Base-by-base conservation (phyloP, 2,329 filamentous ascomycete genomes). In the Davidsoniella virescens region DNA sequence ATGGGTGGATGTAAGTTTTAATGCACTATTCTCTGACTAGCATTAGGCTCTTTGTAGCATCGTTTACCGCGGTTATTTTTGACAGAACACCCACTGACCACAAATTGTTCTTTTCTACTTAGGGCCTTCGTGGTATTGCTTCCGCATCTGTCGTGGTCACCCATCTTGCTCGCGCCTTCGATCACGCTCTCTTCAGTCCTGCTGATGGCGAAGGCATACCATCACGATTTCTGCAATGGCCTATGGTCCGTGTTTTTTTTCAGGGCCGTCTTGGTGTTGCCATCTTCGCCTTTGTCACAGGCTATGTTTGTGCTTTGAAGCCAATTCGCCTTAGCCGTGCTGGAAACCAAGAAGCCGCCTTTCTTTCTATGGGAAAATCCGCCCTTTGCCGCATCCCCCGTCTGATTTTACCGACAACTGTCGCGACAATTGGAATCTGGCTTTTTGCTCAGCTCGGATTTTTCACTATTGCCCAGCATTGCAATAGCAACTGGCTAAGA, bases 221-320 rank as follows among this genome's bases (percentile, higher is more conserved):
- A 1, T 70, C 73, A 4, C 66, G 68, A 45, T 55, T 76, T 26
- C 67, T 78, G 53, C 76, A 81, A 60, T 66, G 69, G 39, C 77
- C 76, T 12, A 73, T 75, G 57, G 63, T 80, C 52, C 73, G 77
- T 51, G 69, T 81, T 44, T 65, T 74, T 38, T 67, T 72, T 46
- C 75, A 78, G 57, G 76, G 79, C 18, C 71, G 80, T 14, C 74
- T 77, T 43, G 80, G 78, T 61, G 79, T 82, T 2, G 72, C 76
- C 12, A 76, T 82, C 55, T 82, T 82, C 62, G 72, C 79, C 57
- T 68, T 82, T 44, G 75, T 80, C 38, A 76, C 77, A 18, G 76
- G 76, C 51, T 80, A 78, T 57, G 76, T 80, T 47, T 80, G 78
- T 62, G 71, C 74, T 3, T 67, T 80, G 48, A 78, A 79, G 57